Base-by-base conservation (phyloP, 805 yeast species). In the Saturnispora serradocipensis region DNA sequence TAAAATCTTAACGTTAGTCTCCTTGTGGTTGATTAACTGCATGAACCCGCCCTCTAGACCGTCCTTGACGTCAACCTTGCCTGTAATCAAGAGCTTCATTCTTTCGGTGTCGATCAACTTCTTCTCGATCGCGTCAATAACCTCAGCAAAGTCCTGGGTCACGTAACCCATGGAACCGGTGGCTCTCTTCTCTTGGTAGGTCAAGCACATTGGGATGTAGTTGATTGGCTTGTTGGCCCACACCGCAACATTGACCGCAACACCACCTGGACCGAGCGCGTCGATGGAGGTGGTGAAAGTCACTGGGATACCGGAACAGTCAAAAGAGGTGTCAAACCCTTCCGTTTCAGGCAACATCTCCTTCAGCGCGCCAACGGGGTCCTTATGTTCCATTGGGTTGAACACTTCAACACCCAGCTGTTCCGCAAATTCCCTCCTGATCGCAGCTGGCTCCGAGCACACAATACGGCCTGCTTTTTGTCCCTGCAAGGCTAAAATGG, bases 161-260 rank as follows among this genome's bases (percentile, higher is more conserved):
- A 76, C 74, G 61, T 81, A 81, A 53, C 85, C 79, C 71, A 81
- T 79, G 1, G 85, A 79, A 3, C 86, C 87, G 43, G 80, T 72
- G 36, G 77, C 67, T 45, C 64, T 64, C 59, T 78, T 81, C 61
- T 82, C 87, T 50, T 73, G 72, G 57, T 73, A 67, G 5, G 84
- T 75, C 20, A 78, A 64, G 55, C 72, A 73, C 82, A 78, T 80
- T 51, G 83, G 84, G 56, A 70, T 70, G 59, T 73, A 76, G n/a
- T 67, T 68, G 25, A 75, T 66, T 8, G 80, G 74, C 36, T 72
- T 67, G 45, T 73, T 70, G 20, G 82, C 80, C 84, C 85, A 82
- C 44, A 82, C 77, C 4, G 87, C 87, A 51, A 82, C 75, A 62
- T 81, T 82, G 32, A 79, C 77, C n/a, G 81, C 76, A 3, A 71